Percentiles rank a stretch among this genome's conserved stretches.
phyloP scores from a whole-genome alignment of 1,284 basidiomycete species.

The Wolfiporia cocos region DNA sequence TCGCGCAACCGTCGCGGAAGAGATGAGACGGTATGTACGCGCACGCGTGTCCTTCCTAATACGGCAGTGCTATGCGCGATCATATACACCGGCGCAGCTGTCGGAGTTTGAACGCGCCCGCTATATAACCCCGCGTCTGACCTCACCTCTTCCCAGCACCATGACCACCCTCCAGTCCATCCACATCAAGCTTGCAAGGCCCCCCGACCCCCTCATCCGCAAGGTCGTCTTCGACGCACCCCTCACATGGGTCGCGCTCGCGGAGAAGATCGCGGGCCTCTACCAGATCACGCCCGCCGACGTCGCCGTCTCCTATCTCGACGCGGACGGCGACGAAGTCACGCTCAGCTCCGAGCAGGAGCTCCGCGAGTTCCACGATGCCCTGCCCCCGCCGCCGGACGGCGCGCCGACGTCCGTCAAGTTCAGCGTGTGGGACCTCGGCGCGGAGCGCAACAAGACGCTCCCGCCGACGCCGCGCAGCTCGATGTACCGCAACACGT shows the following conservation, averaged over 20 bases:
- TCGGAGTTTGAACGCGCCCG: constrained; percentile 15
- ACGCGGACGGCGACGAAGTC: constrained; percentile 64
- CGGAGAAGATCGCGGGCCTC: constrained; percentile 45
- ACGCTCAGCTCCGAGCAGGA: constrained; percentile 69
- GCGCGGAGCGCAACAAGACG: constrained; percentile 26
- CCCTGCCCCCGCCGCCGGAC: constrained; percentile 8
- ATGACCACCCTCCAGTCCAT: constrained; percentile 24
- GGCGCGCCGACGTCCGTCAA: constrained; percentile 33
- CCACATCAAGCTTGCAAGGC: constrained; percentile 22
- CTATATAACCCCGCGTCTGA: constrained; percentile 9
- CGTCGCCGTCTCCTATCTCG: constrained; percentile 63
- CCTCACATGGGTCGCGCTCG: constrained; percentile 52
- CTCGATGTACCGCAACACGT: constrained; percentile 45
- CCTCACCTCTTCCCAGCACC: constrained; percentile 8
- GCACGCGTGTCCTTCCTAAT: neutral
- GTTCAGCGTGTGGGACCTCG: constrained; percentile 58
- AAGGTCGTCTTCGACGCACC: constrained; percentile 44
- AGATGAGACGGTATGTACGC: neutral
- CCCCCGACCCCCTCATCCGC: constrained; percentile 38
- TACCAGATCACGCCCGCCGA: constrained; percentile 50
- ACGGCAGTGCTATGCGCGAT: constrained; percentile 6
- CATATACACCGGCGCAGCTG: constrained; percentile 18
- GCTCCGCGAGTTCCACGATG: constrained; percentile 52
- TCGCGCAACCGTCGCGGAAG: neutral
- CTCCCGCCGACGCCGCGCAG: constrained; percentile 32